These are phyloP conservation scores for Thymus quinquecostatus DNA, from an alignment of 257 asterid species.

Conservation along the genomic window DNA sequence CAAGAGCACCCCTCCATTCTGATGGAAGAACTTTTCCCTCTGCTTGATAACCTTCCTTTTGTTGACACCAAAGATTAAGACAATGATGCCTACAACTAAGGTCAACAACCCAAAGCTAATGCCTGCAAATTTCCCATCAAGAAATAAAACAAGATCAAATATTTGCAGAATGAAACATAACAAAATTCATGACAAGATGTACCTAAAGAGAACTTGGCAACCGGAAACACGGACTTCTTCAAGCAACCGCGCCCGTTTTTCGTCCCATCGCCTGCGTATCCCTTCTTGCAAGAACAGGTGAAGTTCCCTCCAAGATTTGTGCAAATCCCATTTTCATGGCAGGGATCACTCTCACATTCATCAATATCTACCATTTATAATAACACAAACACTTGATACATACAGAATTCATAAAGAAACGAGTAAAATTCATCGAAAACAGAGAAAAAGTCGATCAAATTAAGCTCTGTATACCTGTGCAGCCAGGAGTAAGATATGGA, in stretches of 20 bases:
- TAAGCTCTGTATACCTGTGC: conserved; percentile 42
- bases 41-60: conserved; percentile 37
- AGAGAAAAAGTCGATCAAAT: too few species aligned
- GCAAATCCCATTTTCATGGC: conserved; percentile 49
- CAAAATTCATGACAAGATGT: neutral
- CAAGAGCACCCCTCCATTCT: conserved; percentile 48
- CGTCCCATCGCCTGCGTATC: conserved; percentile 49
- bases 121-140: conserved; percentile 28
- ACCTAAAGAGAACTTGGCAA: conserved; percentile 55
- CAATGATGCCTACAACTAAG: conserved; percentile 25
- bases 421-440: neutral
- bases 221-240: conserved; percentile 46
- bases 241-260: conserved; percentile 52
- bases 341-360: conserved; percentile 52
- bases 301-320: conserved; percentile 41
- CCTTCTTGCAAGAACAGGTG: conserved; percentile 53
- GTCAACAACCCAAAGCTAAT: conserved; percentile 39
- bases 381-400: too few species aligned
- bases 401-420: neutral
- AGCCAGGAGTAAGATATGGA: conserved; percentile 58
- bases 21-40: conserved; percentile 45
- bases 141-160: neutral
- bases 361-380: conserved; percentile 42
- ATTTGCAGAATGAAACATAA: too few species aligned
- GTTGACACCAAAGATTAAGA: conserved; percentile 30